phyloP scores from a whole-genome alignment of 352 stramenopile species.

The Elongisporangium anandrum region DNA sequence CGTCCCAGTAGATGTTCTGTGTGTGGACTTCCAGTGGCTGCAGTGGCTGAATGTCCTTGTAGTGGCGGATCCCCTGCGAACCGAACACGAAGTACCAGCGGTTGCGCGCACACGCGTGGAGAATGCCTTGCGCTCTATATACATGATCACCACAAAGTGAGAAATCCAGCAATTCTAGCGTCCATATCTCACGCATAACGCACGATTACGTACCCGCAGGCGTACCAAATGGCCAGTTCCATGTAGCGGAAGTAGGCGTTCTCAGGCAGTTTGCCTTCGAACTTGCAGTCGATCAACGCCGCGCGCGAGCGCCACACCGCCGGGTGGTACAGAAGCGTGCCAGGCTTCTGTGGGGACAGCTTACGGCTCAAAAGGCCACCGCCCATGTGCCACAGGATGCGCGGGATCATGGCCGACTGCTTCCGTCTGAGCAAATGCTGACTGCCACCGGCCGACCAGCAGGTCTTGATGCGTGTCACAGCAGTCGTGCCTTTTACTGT shows the following conservation, averaged over 20 bases:
- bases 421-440: no score
- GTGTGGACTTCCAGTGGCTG: slow-evolving; percentile 64
- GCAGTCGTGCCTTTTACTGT: no score
- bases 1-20: slow-evolving; percentile 66
- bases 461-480: no score
- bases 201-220: slow-evolving; percentile 55
- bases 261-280: slow-evolving; percentile 42
- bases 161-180: not conserved
- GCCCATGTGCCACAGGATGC: slow-evolving; percentile 71
- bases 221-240: slow-evolving; percentile 72
- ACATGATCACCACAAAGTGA: not conserved
- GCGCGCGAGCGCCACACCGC: slow-evolving; percentile 54
- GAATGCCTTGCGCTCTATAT: slow-evolving; percentile 39
- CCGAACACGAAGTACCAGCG: slow-evolving; percentile 70
- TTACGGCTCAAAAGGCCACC: slow-evolving; percentile 42
- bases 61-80: slow-evolving; percentile 61
- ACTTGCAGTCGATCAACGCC: slow-evolving; percentile 54
- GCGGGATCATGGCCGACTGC: slow-evolving; percentile 39
- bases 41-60: slow-evolving; percentile 45
- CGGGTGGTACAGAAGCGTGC: slow-evolving; percentile 48
- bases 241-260: slow-evolving; percentile 72
- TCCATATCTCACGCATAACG: no score
- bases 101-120: slow-evolving; percentile 47
- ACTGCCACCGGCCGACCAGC: no score
- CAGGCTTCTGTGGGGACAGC: slow-evolving; percentile 31